These are phyloP conservation scores for Sugiyamaella boreocaroliniensis DNA, from an alignment of 805 yeast species.

Conservation along the genomic window DNA sequence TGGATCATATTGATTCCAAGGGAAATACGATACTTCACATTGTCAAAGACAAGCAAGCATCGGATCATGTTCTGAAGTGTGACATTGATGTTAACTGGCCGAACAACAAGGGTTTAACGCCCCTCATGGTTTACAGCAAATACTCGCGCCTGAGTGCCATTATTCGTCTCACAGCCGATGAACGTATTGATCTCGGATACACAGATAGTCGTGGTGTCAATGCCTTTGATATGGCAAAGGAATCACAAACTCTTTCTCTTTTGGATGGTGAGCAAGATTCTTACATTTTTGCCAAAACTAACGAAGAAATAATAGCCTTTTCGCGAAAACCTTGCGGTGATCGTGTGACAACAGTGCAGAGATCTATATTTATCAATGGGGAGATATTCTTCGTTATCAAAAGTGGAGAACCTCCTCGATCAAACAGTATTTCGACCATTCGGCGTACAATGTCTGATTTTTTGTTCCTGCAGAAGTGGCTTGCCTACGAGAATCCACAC, in stretches of 20 bases:
- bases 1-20: constrained; percentile 61
- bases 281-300: not conserved
- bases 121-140: constrained; percentile 63
- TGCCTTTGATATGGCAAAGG: constrained; percentile 33
- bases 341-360: constrained; percentile 8
- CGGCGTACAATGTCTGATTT: constrained; percentile 30
- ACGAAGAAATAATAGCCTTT: constrained; percentile 4
- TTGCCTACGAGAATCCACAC: constrained; percentile 30
- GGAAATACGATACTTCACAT: constrained; percentile 78
- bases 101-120: constrained; percentile 55
- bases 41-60: constrained; percentile 40
- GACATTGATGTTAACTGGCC: constrained; percentile 51
- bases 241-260: constrained; percentile 17
- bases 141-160: constrained; percentile 62
- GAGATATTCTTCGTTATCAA: constrained; percentile 22
- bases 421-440: constrained; percentile 21
- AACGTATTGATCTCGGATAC: constrained; percentile 40
- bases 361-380: constrained; percentile 15
- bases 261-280: constrained; percentile 17
- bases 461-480: constrained; percentile 28
- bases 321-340: constrained; percentile 2
- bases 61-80: constrained; percentile 38
- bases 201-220: constrained; percentile 26
- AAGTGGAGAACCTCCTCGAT: constrained; percentile 9
- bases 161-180: constrained; percentile 41